phyloP scores from a whole-genome alignment of 805 yeast species.

The Huiozyma sinensis region DNA sequence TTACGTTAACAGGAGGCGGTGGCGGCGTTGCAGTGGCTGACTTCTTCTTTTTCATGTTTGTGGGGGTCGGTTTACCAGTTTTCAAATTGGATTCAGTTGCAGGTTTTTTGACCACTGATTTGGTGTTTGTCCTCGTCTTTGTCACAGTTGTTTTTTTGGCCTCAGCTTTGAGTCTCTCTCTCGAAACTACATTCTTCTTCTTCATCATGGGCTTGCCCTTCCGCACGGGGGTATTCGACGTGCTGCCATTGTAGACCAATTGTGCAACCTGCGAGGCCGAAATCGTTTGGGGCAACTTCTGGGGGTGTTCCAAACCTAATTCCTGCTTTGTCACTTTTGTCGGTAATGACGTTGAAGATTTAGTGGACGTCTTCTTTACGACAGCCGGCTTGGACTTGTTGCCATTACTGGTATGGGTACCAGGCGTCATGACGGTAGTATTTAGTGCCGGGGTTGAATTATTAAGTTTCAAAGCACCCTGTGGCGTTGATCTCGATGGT shows the following conservation, averaged over 20 bases:
- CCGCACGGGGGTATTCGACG: background rate
- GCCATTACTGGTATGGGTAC: too few relatives aligned
- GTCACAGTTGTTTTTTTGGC: background rate
- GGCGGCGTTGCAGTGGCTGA: background rate
- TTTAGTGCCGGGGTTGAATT: too few relatives aligned
- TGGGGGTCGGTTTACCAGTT: background rate
- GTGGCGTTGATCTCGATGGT: too few relatives aligned
- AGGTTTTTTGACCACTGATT: background rate
- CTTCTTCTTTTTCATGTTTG: background rate
- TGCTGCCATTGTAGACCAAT: constrained; percentile 2
- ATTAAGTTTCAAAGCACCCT: too few relatives aligned
- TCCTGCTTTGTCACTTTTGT: too few relatives aligned
- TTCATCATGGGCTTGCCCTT: background rate
- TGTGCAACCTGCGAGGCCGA: constrained; percentile 6
- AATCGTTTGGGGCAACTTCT: background rate
- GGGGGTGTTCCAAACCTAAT: background rate
- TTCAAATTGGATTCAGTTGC: background rate
- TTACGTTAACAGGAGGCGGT: background rate
- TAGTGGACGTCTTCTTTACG: too few relatives aligned
- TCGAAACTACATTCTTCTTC: too few relatives aligned
- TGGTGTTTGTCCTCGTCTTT: background rate
- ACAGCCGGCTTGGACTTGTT: too few relatives aligned
- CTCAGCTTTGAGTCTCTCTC: background rate
- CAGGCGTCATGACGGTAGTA: too few relatives aligned
- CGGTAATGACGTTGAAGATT: too few relatives aligned